A percentile compares a stretch with the other conserved stretches of the same genome.
Evolutionary conservation across 257 asterid genomes (phyloP).

Genomic region (Paraleonurus japonicus): DNA sequence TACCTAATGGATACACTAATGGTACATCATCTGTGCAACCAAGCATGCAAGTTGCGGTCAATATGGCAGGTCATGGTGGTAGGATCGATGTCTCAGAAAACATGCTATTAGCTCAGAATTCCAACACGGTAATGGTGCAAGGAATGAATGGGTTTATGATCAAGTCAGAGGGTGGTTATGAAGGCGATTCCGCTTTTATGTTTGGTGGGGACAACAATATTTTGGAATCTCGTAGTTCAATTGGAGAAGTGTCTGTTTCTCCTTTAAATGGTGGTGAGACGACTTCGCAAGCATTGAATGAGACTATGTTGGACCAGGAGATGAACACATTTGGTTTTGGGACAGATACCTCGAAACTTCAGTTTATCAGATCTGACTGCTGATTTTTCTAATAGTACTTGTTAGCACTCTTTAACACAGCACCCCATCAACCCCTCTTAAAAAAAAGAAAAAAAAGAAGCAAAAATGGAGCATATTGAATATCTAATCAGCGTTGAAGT

Average conservation of each 20-base stretch:
- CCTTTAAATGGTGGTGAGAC: slow-evolving; percentile 61
- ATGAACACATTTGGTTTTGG: slow-evolving; percentile 60
- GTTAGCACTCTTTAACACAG: slow-evolving; percentile 37
- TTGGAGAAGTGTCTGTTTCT: slow-evolving; percentile 61
- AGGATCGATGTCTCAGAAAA: slow-evolving; percentile 43
- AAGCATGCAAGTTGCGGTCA: slow-evolving; percentile 43
- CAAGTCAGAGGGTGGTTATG: slow-evolving; percentile 54
- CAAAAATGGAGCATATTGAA: not conserved
- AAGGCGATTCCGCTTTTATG: slow-evolving; percentile 45
- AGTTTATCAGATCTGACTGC: slow-evolving; percentile 85
- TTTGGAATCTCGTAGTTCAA: slow-evolving; percentile 52
- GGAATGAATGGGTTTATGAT: slow-evolving; percentile 57
- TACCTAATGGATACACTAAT: slow-evolving; percentile 48
- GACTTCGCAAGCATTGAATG: slow-evolving; percentile 51
- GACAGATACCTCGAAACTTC: slow-evolving; percentile 89
- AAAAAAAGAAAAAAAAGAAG: no score
- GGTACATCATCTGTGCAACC: slow-evolving; percentile 51
- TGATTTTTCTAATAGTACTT: slow-evolving; percentile 71
- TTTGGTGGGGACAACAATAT: slow-evolving; percentile 56
- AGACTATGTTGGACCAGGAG: slow-evolving; percentile 51
- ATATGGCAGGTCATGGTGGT: slow-evolving; percentile 41
- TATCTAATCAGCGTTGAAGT: no score
- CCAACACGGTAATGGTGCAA: slow-evolving; percentile 52
- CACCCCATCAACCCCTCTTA: not conserved
- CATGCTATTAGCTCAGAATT: slow-evolving; percentile 50